Evolutionary conservation across 495 filamentous ascomycete genomes (phyloP), one percentile per base, ranked within the genome.

Genomic region (Penicillium canescens): DNA sequence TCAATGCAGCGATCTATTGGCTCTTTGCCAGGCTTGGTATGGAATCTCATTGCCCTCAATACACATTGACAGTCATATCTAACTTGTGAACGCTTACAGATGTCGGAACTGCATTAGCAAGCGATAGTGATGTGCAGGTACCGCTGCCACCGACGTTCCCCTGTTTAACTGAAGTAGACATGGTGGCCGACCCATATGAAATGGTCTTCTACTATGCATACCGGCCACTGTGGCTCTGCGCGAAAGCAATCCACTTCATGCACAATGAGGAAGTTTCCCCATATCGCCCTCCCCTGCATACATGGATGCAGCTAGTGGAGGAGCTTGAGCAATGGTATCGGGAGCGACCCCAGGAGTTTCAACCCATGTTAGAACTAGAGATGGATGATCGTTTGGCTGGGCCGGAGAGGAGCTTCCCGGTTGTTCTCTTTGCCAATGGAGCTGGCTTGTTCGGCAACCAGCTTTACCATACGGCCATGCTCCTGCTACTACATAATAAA

Each of bases 381-480:
- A 38, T 41, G 14, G 56, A 57, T 9, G 51, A 62, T 18, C 50
- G 56, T 7, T 21, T 46, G 4, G 42, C 60, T 14, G 65, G 55
- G 1, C 41, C 55, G 31, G 57, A 44, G 6, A 46, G 61, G 39
- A 54, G 53, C 36, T 77, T 78, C 52, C 72, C 73, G 0, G 50
- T 71, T 16, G 50, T 78, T 34, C 47, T 77, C 8, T 78, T 73
- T 44, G 64, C 71, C 2, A 73, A 68, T 49, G 72, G 68, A 23
- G 66, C 72, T 5, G 72, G 68, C 1, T 52, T 69, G 11, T 72
- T 72, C n/a, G 62, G 66, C 23, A 75, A 72, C 48, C 68, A 68
- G 53, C 46, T 78, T 1, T 77, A 77, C 44, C 73, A 77, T 50
- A 75, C 72, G 3, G 72, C 72, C 12, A 73, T 71, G 68, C 50